Percentiles rank a stretch among this genome's conserved stretches.
These are phyloP conservation scores for Fraxinus greggii DNA, from an alignment of 305 asterid species.

Conservation along the genomic window DNA sequence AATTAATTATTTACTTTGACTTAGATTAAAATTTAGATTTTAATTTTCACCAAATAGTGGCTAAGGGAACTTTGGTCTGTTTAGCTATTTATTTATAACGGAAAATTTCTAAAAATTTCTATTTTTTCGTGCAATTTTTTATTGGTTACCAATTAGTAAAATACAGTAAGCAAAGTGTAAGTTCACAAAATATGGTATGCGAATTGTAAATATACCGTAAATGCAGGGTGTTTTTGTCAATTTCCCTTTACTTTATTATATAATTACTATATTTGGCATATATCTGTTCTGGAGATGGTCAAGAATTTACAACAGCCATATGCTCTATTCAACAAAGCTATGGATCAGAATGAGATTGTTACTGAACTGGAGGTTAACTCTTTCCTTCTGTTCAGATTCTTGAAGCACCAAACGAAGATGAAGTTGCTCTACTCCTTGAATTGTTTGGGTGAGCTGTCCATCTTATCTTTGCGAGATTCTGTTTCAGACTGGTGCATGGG, in stretches of 20 bases:
- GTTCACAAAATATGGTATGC: not conserved
- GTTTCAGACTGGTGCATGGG: constrained; percentile 20
- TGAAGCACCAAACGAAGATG: constrained; percentile 88
- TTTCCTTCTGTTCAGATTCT: constrained; percentile 68
- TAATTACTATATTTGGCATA: not conserved
- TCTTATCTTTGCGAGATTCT: constrained; percentile 19
- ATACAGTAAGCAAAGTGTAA: not conserved
- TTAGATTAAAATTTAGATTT: too few species aligned
- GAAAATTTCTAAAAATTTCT: not conserved
- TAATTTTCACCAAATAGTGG: not conserved
- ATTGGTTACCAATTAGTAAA: not conserved
- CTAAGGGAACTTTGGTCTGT: not conserved
- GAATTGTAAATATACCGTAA: not conserved
- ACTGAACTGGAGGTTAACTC: constrained; percentile 25
- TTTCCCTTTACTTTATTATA: constrained; percentile 7
- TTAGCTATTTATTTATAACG: not conserved
- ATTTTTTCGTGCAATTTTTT: not conserved
- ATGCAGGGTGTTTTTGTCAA: not conserved
- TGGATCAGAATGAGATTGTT: not conserved
- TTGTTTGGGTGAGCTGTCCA: constrained; percentile 65
- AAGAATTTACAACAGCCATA: constrained; percentile 8
- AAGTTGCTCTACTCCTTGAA: constrained; percentile 84
- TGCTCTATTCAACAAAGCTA: not conserved
- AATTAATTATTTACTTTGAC: not conserved
- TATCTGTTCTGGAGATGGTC: constrained; percentile 17